Conservation (phyloP, 495 filamentous ascomycete species). For the Echria macrotheca region DNA sequence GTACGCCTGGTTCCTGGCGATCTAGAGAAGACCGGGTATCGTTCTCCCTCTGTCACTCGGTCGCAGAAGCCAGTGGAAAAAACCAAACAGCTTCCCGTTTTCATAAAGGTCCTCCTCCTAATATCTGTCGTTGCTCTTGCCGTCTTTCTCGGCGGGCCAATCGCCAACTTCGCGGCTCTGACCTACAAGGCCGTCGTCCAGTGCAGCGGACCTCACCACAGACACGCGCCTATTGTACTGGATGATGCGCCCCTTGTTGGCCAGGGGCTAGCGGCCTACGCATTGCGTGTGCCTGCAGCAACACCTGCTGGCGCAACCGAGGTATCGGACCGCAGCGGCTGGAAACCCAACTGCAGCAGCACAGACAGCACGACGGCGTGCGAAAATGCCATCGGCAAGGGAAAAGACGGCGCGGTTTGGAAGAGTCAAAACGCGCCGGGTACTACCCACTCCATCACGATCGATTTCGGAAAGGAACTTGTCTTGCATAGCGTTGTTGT, state of each 20-base stretch:
- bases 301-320: too few species aligned
- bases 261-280: too few species aligned
- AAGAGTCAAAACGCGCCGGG: neutral
- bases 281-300: too few species aligned
- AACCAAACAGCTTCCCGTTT: neutral
- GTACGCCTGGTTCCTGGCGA: neutral
- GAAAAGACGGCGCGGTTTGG: neutral
- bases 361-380: neutral
- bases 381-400: neutral
- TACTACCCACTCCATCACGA: neutral
- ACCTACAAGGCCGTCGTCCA: slow-evolving; percentile 1
- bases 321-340: neutral
- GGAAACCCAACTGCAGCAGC: slow-evolving; percentile 3
- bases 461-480: slow-evolving; percentile 1
- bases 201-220: neutral
- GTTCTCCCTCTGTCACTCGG: neutral
- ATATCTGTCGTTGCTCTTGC: neutral
- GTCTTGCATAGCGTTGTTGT: neutral
- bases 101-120: neutral
- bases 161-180: slow-evolving; percentile 1
- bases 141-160: neutral
- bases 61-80: neutral
- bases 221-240: too few species aligned
- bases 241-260: too few species aligned
- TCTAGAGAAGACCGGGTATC: neutral